Evolutionary conservation across 1,139 yeast species (phyloP).

Genomic region (Suhomyces choctaworum): DNA sequence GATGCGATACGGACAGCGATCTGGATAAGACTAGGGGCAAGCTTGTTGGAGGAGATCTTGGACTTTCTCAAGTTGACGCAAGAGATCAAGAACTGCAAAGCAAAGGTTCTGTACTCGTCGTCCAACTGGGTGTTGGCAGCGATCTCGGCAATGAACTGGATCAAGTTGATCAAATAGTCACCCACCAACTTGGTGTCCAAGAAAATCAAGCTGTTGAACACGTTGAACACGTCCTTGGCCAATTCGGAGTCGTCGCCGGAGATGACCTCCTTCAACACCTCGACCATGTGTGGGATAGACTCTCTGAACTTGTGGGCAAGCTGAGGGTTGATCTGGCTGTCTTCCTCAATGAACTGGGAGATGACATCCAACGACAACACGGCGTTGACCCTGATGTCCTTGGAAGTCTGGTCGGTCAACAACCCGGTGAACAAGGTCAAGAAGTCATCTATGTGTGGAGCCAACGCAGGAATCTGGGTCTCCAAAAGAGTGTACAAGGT

Average conservation of each 20-base stretch:
- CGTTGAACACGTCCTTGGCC: slow-evolving; percentile 78
- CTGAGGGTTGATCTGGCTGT: slow-evolving; percentile 44
- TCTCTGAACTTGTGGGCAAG: slow-evolving; percentile 62
- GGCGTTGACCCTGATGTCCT: slow-evolving; percentile 79
- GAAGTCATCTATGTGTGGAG: slow-evolving; percentile 64
- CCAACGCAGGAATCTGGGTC: slow-evolving; percentile 64
- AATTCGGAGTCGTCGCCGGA: slow-evolving; percentile 68
- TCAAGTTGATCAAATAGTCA: slow-evolving; percentile 66
- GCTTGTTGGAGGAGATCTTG: slow-evolving; percentile 54
- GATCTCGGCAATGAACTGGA: slow-evolving; percentile 75
- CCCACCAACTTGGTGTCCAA: slow-evolving; percentile 80
- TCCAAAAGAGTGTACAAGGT: slow-evolving; percentile 78
- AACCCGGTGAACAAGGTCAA: slow-evolving; percentile 68
- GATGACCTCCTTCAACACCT: slow-evolving; percentile 76
- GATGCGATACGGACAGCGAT: slow-evolving; percentile 78
- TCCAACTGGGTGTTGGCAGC: slow-evolving; percentile 68
- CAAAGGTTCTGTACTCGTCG: slow-evolving; percentile 80
- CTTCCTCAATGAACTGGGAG: slow-evolving; percentile 65
- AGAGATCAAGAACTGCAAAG: slow-evolving; percentile 81
- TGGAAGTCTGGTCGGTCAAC: slow-evolving; percentile 63
- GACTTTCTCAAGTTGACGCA: slow-evolving; percentile 73
- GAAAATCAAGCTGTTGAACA: slow-evolving; percentile 75
- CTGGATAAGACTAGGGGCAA: slow-evolving; percentile 78
- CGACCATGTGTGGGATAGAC: slow-evolving; percentile 77
- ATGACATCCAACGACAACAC: slow-evolving; percentile 80